Base-by-base conservation (phyloP, 305 asterid species). In the Fraxinus xanthoxyloides region DNA sequence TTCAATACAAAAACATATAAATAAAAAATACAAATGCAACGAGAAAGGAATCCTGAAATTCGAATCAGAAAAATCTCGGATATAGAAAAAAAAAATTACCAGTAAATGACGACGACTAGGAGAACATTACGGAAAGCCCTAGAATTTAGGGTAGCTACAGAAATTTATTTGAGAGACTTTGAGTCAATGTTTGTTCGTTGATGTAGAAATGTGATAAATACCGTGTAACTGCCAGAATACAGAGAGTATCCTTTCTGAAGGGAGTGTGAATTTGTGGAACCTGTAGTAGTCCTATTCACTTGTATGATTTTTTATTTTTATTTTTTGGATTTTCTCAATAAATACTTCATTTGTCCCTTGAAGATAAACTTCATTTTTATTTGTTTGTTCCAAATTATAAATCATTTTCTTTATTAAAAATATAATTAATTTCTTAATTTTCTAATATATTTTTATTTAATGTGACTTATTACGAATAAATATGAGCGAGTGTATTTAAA, bases 41-140 rank as follows among this genome's bases (percentile, higher is more conserved):
- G 8, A 59, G 17, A 46, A 8, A 73, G 76, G 38, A 72, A 77
- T 65, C 83, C 76, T 40, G 61, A 80, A 81, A 79, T 23, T 19
- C 48, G 65, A 82, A 51, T 7, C 2, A 67, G 35, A 43, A 76
- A 2, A 81, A 24, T 38, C 19, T 13, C 38, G 34, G 59, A 43
- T 21, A 6, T 30, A 31, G 74, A 48, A 28, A 28, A 26, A 26
- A 76, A 46, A 3, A 43, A 28, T 48, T 77, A 48, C 81, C 85
- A 70, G 30, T 77, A 23, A 72, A 82, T 38, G 61, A 51, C 32
- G 82, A 61, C 30, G 82, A 75, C 78, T 69, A 65, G 76, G 83
- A 56, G 76, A 82, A 72, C 75, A 13, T 30, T 13, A 69, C 24
- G 2, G 21, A 19, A 87, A 84, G 46, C 85, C 90, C 86, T 80